Evolutionary conservation across 2,329 filamentous ascomycete species (phyloP), one percentile per base, ranked within the genome.

Genomic region (Didymella arachidicola): DNA sequence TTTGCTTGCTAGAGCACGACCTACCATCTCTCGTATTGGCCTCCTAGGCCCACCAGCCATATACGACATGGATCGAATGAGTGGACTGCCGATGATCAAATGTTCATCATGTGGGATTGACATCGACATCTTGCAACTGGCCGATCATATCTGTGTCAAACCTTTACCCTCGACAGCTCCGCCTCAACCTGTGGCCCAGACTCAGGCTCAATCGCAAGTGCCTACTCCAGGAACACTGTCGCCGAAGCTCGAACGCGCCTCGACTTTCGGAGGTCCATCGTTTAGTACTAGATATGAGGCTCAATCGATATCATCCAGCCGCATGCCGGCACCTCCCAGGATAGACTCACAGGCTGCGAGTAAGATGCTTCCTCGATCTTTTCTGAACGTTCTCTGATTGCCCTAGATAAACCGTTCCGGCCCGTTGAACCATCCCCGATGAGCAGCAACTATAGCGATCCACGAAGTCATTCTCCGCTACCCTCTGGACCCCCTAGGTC

Each of bases 71-170:
- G 69, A 70, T 36, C 62, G 71, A 56, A 65, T 70, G 65, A 74
- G 75, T 66, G 64, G 72, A 44, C 61, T 78, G 52, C 74, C 74
- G 7, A 72, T 65, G 38, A 77, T 78, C 61, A 78, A 79, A 65
- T 78, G 77, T 63, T 77, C 75, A 25, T 74, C 69, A 46, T 77
- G 76, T 64, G 71, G 70, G 43, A 68, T 71, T 53, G 86, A 93
- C 70, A 91, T 97, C 59, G 89, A 93, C 72, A 95, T 97, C 67
- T 89, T 90, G 39, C 82, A 88, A 76, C 90, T 97, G 89, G 92
- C 91, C 61, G 92, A 96, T 62, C 93, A 97, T 80, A 76, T 91
- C 61, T 97, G 93, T 77, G 76, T 77, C 44, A 79, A 76, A 58
- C 60, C 76, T 61, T 65, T 72, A 55, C 49, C 79, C 18, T 50